These are phyloP conservation scores for Daldinia bambusicola DNA, from an alignment of 495 filamentous ascomycete genomes.

Conservation along the genomic window DNA sequence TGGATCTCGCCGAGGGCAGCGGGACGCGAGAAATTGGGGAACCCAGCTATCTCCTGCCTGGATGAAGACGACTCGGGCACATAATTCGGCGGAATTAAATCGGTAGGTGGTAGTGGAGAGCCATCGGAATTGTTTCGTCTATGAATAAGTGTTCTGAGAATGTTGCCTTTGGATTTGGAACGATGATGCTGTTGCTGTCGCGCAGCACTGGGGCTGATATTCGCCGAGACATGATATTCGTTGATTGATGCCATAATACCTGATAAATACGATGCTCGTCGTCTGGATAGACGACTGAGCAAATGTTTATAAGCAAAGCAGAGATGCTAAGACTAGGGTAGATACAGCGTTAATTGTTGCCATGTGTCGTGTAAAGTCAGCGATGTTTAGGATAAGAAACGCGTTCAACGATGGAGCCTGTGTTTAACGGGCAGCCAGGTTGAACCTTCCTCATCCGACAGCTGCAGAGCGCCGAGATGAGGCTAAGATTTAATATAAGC, in stretches of 20 bases:
- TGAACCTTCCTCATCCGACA: constrained; percentile 33
- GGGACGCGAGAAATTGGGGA: constrained; percentile 46
- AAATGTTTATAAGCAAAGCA: constrained; percentile 21
- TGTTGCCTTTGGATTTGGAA: constrained; percentile 68
- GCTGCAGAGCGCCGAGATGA: constrained; percentile 3
- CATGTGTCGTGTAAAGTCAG: constrained; percentile 5
- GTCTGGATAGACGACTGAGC: constrained; percentile 1
- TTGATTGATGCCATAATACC: constrained; percentile 42
- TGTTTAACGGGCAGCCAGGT: constrained; percentile 14
- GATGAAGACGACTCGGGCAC: constrained; percentile 37
- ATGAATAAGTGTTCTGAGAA: constrained; percentile 67
- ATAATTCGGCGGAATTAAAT: constrained; percentile 36
- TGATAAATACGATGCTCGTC: constrained; percentile 12
- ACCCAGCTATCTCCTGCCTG: constrained; percentile 40
- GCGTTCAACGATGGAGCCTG: constrained; percentile 20
- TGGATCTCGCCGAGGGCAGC: constrained; percentile 62
- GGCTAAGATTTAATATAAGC: constrained; percentile 10
- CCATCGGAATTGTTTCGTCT: constrained; percentile 62
- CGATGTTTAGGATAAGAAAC: constrained; percentile 26
- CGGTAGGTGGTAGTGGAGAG: constrained; percentile 51
- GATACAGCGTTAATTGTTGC: constrained; percentile 18
- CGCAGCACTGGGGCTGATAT: constrained; percentile 32
- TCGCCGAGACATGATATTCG: constrained; percentile 37
- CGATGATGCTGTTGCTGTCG: constrained; percentile 50
- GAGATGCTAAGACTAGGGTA: constrained; percentile 17